Evolutionary conservation across 768 basidiomycete species (phyloP).

Genomic region (Tylopilus plumbeoviolaceoides): DNA sequence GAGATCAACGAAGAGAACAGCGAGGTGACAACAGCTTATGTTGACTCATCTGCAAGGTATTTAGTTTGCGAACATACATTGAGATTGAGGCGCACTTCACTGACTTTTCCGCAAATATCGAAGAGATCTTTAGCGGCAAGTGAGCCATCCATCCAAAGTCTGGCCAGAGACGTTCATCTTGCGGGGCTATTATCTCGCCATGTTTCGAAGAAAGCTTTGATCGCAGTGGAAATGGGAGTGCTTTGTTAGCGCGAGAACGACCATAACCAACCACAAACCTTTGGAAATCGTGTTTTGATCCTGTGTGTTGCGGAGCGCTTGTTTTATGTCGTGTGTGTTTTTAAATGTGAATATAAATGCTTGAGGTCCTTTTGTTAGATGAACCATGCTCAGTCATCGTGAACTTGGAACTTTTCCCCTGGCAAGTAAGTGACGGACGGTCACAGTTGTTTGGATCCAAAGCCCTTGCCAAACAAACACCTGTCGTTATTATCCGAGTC

Average conservation of each 20-base stretch:
- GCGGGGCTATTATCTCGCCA: slow-evolving; percentile 46
- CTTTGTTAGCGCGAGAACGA: not conserved
- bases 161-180: slow-evolving; percentile 59
- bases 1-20: slow-evolving; percentile 56
- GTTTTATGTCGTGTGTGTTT: slow-evolving; percentile 22
- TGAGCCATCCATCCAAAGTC: slow-evolving; percentile 56
- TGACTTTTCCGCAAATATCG: slow-evolving; percentile 52
- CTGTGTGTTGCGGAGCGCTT: slow-evolving; percentile 13
- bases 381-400: slow-evolving; percentile 18
- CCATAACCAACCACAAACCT: slow-evolving; percentile 13
- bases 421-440: too few species aligned
- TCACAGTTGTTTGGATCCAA: too few species aligned
- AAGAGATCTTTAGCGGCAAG: slow-evolving; percentile 62
- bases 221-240: slow-evolving; percentile 42
- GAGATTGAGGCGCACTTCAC: slow-evolving; percentile 40
- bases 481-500: too few species aligned
- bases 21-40: slow-evolving; percentile 44
- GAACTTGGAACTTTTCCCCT: too few species aligned
- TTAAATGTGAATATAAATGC: slow-evolving; percentile 10
- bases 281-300: slow-evolving; percentile 16
- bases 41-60: slow-evolving; percentile 39
- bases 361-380: slow-evolving; percentile 23
- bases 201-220: slow-evolving; percentile 50
- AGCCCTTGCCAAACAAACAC: too few species aligned
- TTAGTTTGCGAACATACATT: not conserved